phyloP scores from a whole-genome alignment of 192 early-diverging fungal genomes.

The Paraglomus brasilianum region DNA sequence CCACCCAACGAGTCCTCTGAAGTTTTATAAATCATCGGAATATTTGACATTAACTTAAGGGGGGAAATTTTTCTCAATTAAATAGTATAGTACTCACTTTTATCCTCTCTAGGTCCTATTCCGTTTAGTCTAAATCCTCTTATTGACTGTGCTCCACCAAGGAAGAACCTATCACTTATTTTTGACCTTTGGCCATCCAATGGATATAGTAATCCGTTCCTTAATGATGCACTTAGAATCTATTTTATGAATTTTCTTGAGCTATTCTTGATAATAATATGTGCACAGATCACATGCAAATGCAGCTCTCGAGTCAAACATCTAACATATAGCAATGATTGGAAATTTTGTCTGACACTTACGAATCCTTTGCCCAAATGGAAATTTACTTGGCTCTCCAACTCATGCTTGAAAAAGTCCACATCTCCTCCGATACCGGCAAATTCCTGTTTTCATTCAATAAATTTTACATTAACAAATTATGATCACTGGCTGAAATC shows the following conservation, averaged over 20 bases:
- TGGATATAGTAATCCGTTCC: constrained; percentile 66
- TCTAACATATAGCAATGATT: constrained; percentile 14
- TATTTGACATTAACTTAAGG: background rate
- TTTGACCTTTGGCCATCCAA: constrained; percentile 53
- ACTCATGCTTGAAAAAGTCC: constrained; percentile 66
- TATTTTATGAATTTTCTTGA: constrained; percentile 26
- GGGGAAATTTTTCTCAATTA: background rate
- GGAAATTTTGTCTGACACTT: constrained; percentile 35
- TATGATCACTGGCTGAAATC: no score
- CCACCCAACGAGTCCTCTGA: constrained; percentile 81
- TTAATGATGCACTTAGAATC: constrained; percentile 43
- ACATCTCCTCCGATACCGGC: constrained; percentile 87
- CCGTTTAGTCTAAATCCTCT: constrained; percentile 88
- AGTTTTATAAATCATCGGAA: background rate
- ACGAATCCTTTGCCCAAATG: constrained; percentile 59
- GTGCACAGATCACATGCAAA: no score
- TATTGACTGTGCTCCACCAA: constrained; percentile 85
- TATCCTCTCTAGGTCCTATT: constrained; percentile 84
- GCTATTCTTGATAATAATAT: no score
- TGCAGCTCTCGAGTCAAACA: constrained; percentile 45
- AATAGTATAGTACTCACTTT: constrained; percentile 43
- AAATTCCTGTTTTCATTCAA: constrained; percentile 48
- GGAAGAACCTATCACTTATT: constrained; percentile 83
- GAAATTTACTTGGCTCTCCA: constrained; percentile 63
- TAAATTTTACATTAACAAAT: constrained; percentile 1